A percentile compares a stretch with the other conserved stretches of the same genome.
Evolutionary conservation across 83 land plant species (phyloP).

Genomic region (Picea abies): DNA sequence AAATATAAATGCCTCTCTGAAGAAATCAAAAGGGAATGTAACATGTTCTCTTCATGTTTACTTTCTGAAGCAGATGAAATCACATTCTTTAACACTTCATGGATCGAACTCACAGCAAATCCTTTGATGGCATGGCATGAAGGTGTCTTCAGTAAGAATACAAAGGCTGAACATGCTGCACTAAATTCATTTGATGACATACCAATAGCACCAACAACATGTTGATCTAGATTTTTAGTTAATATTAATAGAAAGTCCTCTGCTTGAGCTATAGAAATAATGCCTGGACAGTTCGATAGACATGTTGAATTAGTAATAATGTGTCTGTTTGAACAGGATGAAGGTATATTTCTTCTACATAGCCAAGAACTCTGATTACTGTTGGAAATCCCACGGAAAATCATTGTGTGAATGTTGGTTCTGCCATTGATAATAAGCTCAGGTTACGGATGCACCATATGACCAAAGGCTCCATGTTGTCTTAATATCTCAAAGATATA

Average conservation of each 20-base stretch:
- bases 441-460: slow-evolving; percentile 48
- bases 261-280: slow-evolving; percentile 33
- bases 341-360: slow-evolving; percentile 58
- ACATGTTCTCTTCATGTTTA: slow-evolving; percentile 30
- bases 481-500: slow-evolving; percentile 71
- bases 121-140: slow-evolving; percentile 29
- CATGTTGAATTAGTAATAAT: slow-evolving; percentile 44
- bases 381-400: slow-evolving; percentile 59
- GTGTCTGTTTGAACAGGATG: slow-evolving; percentile 61
- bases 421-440: slow-evolving; percentile 47
- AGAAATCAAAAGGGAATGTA: slow-evolving; percentile 37
- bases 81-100: slow-evolving; percentile 36
- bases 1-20: slow-evolving; percentile 49
- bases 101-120: slow-evolving; percentile 20
- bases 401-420: slow-evolving; percentile 45
- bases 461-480: slow-evolving; percentile 42
- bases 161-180: slow-evolving; percentile 47
- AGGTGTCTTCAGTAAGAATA: slow-evolving; percentile 48
- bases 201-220: slow-evolving; percentile 41
- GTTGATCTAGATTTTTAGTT: slow-evolving; percentile 35
- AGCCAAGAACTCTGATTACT: slow-evolving; percentile 37
- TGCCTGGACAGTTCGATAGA: slow-evolving; percentile 51
- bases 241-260: slow-evolving; percentile 37
- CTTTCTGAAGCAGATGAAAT: slow-evolving; percentile 28
- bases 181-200: slow-evolving; percentile 49